Evolutionary conservation across 2,329 filamentous ascomycete species (phyloP), one percentile per base, ranked within the genome.

Genomic region (Fusarium burgessii): DNA sequence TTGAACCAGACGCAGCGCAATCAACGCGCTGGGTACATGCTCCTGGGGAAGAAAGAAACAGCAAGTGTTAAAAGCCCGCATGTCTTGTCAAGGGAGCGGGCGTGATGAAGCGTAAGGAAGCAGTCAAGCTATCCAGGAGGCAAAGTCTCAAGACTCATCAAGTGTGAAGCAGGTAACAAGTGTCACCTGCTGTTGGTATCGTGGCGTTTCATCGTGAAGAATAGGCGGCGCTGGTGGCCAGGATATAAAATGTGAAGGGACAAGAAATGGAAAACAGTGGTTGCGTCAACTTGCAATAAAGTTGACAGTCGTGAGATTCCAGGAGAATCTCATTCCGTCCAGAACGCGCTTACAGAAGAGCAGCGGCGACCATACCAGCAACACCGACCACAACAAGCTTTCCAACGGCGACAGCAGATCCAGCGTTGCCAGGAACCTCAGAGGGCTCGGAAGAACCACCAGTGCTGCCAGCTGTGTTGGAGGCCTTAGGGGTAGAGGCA

Each of bases 311-410:
- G 33, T n/a, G 62, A 50, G 64, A 49, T 49, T 23, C 49, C 4
- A 17, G 9, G 29, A 50, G 46, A 46, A 47, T 41, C 64, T 38
- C 66, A 49, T 50, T 64, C 43, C 51, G 40, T 35, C 38, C 36
- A 42, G n/a, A 33, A 25, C 17, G 43, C 58, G 62, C 62, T 83
- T 87, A 90, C 77, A 89, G 78, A 62, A 89, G 69, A n/a, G 82
- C 85, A 18, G 83, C 83, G 49, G 82, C 82, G n/a, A 86, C 76
- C 72, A 87, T 82, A 57, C 85, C 87, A 45, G 83, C 83, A 47
- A 87, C 74, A 55, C 84, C 86, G n/a, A 83, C 85, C 41, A 87
- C 73, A 36, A 83, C 84, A 15, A 87, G 75, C 47, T 83, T 81
- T 54, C 81, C 79, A 18, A 82, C 83, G 45, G 82, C 80, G 43